phyloP scores from a whole-genome alignment of 2,329 filamentous ascomycete genomes.

The Fusarium clavum region DNA sequence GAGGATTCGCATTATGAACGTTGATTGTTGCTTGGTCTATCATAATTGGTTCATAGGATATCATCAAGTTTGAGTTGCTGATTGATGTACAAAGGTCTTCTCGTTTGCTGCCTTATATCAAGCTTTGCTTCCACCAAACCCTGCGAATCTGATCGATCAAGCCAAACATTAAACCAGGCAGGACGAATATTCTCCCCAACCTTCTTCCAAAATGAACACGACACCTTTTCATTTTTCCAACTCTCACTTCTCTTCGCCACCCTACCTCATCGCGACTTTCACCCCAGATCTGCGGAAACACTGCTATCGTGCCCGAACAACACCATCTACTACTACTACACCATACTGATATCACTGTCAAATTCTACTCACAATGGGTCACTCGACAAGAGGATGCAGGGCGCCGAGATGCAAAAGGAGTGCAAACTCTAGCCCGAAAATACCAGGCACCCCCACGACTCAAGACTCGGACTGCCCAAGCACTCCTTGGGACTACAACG shows the following conservation, averaged over 20 bases:
- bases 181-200: neutral
- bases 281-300: no score
- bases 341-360: no score
- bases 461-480: neutral
- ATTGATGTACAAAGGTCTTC: neutral
- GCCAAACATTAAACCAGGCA: neutral
- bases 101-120: neutral
- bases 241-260: neutral
- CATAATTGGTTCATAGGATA: neutral
- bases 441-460: neutral
- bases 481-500: neutral
- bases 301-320: no score
- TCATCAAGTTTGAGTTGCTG: neutral
- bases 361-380: neutral
- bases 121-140: neutral
- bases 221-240: neutral
- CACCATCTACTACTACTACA: no score
- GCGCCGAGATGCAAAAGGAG: neutral
- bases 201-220: neutral
- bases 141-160: neutral
- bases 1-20: accelerated
- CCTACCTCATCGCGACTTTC: no score
- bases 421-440: neutral
- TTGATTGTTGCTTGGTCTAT: accelerated
- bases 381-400: neutral